Base-by-base conservation (phyloP, 176 grass and related monocot genomes). In the Calamus simplicifolius region DNA sequence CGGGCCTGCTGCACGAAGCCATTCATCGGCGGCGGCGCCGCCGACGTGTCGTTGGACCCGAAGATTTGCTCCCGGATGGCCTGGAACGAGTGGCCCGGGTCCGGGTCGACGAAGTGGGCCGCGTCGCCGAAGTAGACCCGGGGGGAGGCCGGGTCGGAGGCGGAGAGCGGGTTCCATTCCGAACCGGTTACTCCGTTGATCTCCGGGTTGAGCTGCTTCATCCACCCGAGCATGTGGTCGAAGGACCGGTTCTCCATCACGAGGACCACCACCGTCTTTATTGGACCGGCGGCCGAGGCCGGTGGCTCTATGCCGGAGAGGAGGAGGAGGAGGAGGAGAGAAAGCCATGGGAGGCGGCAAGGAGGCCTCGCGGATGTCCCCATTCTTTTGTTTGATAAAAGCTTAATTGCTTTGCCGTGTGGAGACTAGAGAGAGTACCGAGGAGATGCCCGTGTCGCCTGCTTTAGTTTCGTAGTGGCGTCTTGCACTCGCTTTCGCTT, bases 181-280 rank as follows among this genome's bases (percentile, higher is more conserved):
- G 18, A 16, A 2, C 92, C 92, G 0, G 83, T 85, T 16, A 91
- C 87, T 27, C 92, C 92, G 50, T 97, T 77, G 80, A 97, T 97
- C 50, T 65, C 81, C 16, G 84, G 84, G 73, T 91, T 97, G 7
- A 90, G 81, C 0, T 67, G 69, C 87, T 88, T 97, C 92, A 91
- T 91, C 92, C 92, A 97, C 5, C 92, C 92, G 31, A 97, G 87
- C 92, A 97, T 97, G 83, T 97, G 92, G 81, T 97, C 92, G 80
- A 97, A 97, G 2, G 92, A 97, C 0, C 92, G 87, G 78, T 97
- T 97, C 92, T 97, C 92, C 92, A 91, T 91, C 56, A 97, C 92
- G 18, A 97, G 64, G 52, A 97, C 83, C 62, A 97, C 81, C 57
- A 97, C 81, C 64, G 83, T 97, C 76, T 82, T 97, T 52, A 97